Percentiles rank a stretch among this genome's conserved stretches.
phyloP scores from a whole-genome alignment of 2,329 filamentous ascomycete species.

The Pseudogymnoascus sp. region DNA sequence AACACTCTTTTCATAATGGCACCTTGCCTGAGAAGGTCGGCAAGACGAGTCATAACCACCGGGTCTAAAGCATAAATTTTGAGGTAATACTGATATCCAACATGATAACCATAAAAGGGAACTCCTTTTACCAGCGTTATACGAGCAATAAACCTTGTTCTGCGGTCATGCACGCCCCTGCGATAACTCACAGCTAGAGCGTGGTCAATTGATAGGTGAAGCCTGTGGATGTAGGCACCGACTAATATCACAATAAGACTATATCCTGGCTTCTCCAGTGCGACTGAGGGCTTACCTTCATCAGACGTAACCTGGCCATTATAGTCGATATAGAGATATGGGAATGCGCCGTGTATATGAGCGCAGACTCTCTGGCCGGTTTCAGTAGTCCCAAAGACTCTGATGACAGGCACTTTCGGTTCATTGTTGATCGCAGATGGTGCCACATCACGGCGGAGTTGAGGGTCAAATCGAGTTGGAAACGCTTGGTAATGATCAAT shows the following conservation, averaged over 20 bases:
- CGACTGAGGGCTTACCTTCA: constrained; percentile 48
- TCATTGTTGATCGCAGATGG: constrained; percentile 51
- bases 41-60: constrained; percentile 73
- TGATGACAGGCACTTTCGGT: constrained; percentile 74
- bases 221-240: constrained; percentile 62
- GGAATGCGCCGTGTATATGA: constrained; percentile 91
- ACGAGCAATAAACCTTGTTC: constrained; percentile 71
- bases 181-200: constrained; percentile 81
- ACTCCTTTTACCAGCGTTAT: constrained; percentile 88
- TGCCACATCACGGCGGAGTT: constrained; percentile 57
- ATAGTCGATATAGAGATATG: constrained; percentile 91
- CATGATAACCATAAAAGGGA: constrained; percentile 92
- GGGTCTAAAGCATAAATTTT: constrained; percentile 95
- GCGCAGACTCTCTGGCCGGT: constrained; percentile 94
- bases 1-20: constrained; percentile 75
- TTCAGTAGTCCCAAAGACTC: constrained; percentile 87
- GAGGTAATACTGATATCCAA: constrained; percentile 83
- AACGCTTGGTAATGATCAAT: constrained; percentile 87
- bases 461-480: constrained; percentile 73
- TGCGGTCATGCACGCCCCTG: constrained; percentile 61
- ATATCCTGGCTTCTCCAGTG: not conserved
- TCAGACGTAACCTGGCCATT: constrained; percentile 57
- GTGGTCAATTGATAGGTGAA: constrained; percentile 85
- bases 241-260: constrained; percentile 41
- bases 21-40: constrained; percentile 81